Evolutionary conservation across 768 basidiomycete species (phyloP).

Genomic region (Ramaria rubella): DNA sequence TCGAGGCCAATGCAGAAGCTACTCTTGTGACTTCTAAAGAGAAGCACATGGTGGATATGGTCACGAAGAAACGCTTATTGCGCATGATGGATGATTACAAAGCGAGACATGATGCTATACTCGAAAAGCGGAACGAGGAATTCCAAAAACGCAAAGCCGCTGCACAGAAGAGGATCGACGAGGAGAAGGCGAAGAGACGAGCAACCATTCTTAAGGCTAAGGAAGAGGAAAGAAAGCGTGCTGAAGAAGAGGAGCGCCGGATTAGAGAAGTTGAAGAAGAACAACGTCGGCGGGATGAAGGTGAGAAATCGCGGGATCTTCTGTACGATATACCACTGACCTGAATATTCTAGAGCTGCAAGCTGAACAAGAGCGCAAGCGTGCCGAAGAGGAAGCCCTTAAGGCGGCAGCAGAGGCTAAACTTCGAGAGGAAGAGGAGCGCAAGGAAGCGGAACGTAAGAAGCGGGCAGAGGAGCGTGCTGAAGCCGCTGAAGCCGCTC

Average conservation of each 20-base stretch:
- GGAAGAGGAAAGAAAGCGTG: slow-evolving; percentile 45
- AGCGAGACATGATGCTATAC: slow-evolving; percentile 43
- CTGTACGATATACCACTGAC: slow-evolving; percentile 5
- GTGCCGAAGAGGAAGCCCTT: slow-evolving; percentile 45
- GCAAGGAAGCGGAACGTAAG: slow-evolving; percentile 41
- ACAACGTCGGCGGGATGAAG: slow-evolving; percentile 20
- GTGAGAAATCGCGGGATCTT: slow-evolving; percentile 33
- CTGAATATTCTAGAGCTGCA: slow-evolving; percentile 15
- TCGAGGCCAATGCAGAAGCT: slow-evolving; percentile 51
- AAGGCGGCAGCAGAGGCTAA: slow-evolving; percentile 43
- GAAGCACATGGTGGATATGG: slow-evolving; percentile 60
- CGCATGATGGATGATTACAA: slow-evolving; percentile 70
- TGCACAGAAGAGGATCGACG: slow-evolving; percentile 65
- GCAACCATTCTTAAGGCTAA: slow-evolving; percentile 49
- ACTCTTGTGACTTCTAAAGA: slow-evolving; percentile 49
- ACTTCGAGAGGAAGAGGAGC: slow-evolving; percentile 61
- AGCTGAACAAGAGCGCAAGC: slow-evolving; percentile 48
- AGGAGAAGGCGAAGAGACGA: slow-evolving; percentile 75
- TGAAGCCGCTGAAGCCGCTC: slow-evolving; percentile 47
- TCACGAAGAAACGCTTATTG: slow-evolving; percentile 65
- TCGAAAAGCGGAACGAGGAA: slow-evolving; percentile 56
- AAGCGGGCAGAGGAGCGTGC: slow-evolving; percentile 46
- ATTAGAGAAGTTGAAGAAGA: slow-evolving; percentile 36
- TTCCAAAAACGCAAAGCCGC: slow-evolving; percentile 50
- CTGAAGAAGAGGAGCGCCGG: slow-evolving; percentile 35